Conservation (phyloP, 345 rosid species). For the Turnera subulata region DNA sequence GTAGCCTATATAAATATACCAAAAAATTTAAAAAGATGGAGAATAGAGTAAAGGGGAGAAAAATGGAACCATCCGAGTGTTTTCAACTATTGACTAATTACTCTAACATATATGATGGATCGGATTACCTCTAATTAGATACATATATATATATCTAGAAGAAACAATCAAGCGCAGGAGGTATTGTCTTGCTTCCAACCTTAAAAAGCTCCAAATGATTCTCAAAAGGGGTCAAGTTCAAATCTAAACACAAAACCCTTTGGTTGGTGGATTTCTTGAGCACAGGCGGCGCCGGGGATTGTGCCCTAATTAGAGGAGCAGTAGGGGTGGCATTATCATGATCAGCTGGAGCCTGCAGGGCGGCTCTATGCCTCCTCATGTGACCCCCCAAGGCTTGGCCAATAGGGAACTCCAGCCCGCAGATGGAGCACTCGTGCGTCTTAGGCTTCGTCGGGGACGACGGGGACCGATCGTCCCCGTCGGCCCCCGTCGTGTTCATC, state of each 20-base stretch:
- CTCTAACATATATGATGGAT: too few relatives aligned
- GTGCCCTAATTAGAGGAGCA: too few relatives aligned
- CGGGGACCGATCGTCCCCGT: slow-evolving; percentile 6
- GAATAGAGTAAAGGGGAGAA: too few relatives aligned
- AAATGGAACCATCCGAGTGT: too few relatives aligned
- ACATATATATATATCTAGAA: slow-evolving; percentile 14
- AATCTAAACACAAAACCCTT: slow-evolving; percentile 49
- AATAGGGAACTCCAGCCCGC: slow-evolving; percentile 77
- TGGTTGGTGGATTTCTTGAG: slow-evolving; percentile 44
- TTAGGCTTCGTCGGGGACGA: slow-evolving; percentile 33
- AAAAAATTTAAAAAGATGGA: neutral
- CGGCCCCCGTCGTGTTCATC: slow-evolving; percentile 4
- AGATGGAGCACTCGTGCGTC: slow-evolving; percentile 79
- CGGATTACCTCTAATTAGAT: neutral
- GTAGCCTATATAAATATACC: neutral
- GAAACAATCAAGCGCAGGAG: slow-evolving; percentile 36
- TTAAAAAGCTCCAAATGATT: slow-evolving; percentile 44
- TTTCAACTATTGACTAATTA: too few relatives aligned
- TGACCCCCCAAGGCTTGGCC: slow-evolving; percentile 74
- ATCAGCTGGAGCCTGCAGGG: slow-evolving; percentile 14
- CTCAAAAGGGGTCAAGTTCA: slow-evolving; percentile 69
- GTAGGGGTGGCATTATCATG: too few relatives aligned
- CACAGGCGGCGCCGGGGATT: slow-evolving; percentile 10
- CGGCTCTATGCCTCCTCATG: slow-evolving; percentile 58
- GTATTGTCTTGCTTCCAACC: slow-evolving; percentile 21